Evolutionary conservation across 345 rosid genomes (phyloP), one percentile per base, ranked within the genome.

Genomic region (Sisymbrium altissimum): DNA sequence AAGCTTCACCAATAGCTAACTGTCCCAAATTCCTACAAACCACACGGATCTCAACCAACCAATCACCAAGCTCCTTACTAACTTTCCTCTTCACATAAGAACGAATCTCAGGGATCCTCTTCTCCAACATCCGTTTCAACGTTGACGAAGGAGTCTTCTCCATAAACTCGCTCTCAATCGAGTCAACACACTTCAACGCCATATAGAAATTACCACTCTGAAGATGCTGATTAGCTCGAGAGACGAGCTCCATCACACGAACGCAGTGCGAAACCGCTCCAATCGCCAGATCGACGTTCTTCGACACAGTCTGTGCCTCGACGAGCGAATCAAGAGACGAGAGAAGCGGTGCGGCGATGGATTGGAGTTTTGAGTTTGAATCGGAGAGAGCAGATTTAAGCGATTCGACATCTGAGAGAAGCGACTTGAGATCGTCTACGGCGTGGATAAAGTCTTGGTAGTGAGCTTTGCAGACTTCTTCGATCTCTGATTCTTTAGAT

Each of bases 1-100:
- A 92, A 36, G 99, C 99, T 76, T 95, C 97, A 23, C 99, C 99
- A 23, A 95, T 95, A 9, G 96, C 99, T 74, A 92, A 74, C 69
- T 95, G 98, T 8, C 99, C 99, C 30, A 90, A 73, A 77, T 95
- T 92, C 50, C 98, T 81, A 80, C 99, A 83, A 55, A 89, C 97
- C 4, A 87, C 97, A 19, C 99, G 93, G 82, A 95, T 92, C 86
- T 90, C 99, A 18, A 95, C 99, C 17, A 95, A 82, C 99, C 99
- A 95, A 80, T 95, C 92, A 1, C 97, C 90, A 14, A 95, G 87
- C 68, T 92, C 98, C 79, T 88, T 90, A 68, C 78, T 92, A 49
- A 92, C 92, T 59, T 90, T 95, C 83, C 88, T 83, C 86, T 90
- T 96, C 57, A 90, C 89, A 73, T 84, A 78, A 46, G 86, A 83